These are phyloP conservation scores for Anthracocystis walkeri DNA, from an alignment of 1,284 basidiomycete species.

Conservation along the genomic window DNA sequence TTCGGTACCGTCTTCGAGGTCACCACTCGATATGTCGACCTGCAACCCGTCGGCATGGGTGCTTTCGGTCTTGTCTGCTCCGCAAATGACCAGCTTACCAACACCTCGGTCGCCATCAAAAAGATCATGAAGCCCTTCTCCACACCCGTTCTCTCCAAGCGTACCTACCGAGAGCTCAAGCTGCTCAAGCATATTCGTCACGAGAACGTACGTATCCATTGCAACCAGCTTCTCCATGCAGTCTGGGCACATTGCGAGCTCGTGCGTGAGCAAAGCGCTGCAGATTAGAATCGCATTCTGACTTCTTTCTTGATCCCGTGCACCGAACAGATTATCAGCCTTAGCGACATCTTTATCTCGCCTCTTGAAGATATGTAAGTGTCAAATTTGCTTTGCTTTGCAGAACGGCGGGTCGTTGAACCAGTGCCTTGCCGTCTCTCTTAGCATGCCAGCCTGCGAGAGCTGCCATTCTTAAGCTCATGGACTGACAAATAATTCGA, in stretches of 20 bases:
- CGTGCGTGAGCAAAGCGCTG: no score
- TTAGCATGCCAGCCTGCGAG: neutral
- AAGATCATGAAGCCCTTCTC: conserved; percentile 99
- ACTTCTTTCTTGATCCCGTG: neutral
- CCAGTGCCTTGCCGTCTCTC: neutral
- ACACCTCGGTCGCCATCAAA: conserved; percentile 94
- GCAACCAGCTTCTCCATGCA: no score
- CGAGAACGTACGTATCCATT: conserved; percentile 76
- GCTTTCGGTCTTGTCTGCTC: conserved; percentile 75
- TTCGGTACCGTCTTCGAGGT: conserved; percentile 96
- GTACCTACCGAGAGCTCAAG: conserved; percentile 98
- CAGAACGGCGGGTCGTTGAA: neutral
- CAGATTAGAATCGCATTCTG: neutral
- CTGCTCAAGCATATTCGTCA: conserved; percentile 98
- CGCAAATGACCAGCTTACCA: conserved; percentile 96
- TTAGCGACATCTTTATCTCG: conserved; percentile 99
- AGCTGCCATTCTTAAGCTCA: neutral
- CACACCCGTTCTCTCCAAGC: conserved; percentile 96
- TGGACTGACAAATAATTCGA: neutral
- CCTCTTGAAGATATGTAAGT: conserved; percentile 82
- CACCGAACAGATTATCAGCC: conserved; percentile 80
- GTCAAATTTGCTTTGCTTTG: conserved; percentile 2
- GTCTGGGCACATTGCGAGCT: no score
- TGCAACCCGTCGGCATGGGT: conserved; percentile 99
- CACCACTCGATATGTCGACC: conserved; percentile 87